Evolutionary conservation across 2,329 filamentous ascomycete genomes (phyloP).

Genomic region (Aspergillus sojae): DNA sequence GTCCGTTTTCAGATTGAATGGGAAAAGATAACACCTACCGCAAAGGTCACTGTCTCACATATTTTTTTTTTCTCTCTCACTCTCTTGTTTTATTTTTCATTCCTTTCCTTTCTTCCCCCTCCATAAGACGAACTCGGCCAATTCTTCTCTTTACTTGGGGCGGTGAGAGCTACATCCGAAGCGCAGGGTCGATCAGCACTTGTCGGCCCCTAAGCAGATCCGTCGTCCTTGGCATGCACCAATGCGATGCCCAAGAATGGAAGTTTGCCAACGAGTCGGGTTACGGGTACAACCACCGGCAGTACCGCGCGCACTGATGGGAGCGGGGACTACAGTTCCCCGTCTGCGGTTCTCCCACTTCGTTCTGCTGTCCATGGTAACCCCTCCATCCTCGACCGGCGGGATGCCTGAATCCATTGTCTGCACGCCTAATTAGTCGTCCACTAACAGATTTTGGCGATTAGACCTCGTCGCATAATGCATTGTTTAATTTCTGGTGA

Average conservation of each 20-base stretch:
- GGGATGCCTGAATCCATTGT: neutral
- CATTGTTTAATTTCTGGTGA: neutral
- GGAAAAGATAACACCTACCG: neutral
- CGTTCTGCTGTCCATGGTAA: neutral
- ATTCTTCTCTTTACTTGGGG: neutral
- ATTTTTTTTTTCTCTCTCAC: neutral
- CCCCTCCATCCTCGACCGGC: neutral
- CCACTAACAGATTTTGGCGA: neutral
- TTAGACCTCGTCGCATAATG: neutral
- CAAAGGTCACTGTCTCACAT: neutral
- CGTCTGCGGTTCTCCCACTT: neutral
- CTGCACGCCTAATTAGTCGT: neutral
- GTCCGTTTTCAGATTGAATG: constrained; percentile 5
- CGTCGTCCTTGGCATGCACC: constrained; percentile 2
- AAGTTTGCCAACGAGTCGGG: constrained; percentile 5
- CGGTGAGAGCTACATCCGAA: neutral
- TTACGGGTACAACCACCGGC: constrained; percentile 1
- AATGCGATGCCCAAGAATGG: neutral
- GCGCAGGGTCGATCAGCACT: neutral
- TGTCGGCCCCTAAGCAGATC: neutral
- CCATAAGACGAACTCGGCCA: neutral
- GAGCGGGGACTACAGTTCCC: neutral
- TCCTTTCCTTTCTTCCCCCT: neutral
- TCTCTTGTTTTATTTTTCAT: neutral
- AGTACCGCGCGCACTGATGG: neutral